Conservation (phyloP, 805 yeast genomes). For the Nakazawaea siamensis region DNA sequence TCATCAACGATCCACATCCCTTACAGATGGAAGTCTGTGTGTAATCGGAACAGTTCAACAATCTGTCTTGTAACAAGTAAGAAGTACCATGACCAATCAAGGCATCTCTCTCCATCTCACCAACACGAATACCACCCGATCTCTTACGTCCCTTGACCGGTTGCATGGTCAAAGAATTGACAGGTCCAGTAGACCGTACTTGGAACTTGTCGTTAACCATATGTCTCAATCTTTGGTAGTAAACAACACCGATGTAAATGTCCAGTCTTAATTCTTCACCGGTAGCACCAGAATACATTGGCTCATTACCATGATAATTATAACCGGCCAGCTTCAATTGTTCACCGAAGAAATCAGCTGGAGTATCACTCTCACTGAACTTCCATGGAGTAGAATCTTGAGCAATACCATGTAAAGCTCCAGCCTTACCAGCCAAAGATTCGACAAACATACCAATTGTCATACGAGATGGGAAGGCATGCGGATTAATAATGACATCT, state of each 20-base stretch:
- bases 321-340: slow-evolving; percentile 84
- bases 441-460: slow-evolving; percentile 99
- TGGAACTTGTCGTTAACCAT: slow-evolving; percentile 99
- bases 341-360: slow-evolving; percentile 96
- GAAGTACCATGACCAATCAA: slow-evolving; percentile 98
- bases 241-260: slow-evolving; percentile 93
- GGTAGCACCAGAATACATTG: slow-evolving; percentile 97
- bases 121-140: slow-evolving; percentile 98
- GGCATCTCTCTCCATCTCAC: slow-evolving; percentile 99
- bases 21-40: slow-evolving; percentile 88
- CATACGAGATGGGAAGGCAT: slow-evolving; percentile 99
- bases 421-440: slow-evolving; percentile 97
- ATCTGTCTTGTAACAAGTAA: slow-evolving; percentile 86
- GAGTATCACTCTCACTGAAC: slow-evolving; percentile 85
- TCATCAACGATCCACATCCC: slow-evolving; percentile 84
- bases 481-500: slow-evolving; percentile 95
- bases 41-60: slow-evolving; percentile 92
- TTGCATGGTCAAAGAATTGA: slow-evolving; percentile 94
- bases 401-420: slow-evolving; percentile 95
- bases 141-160: slow-evolving; percentile 99
- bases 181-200: slow-evolving; percentile 98
- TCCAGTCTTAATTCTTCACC: slow-evolving; percentile 97
- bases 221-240: slow-evolving; percentile 96
- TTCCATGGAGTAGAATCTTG: slow-evolving; percentile 97
- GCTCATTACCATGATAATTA: slow-evolving; percentile 97